Percentiles rank a stretch among this genome's conserved stretches.
phyloP scores from a whole-genome alignment of 2,329 filamentous ascomycete species.

The Rhynchosporium secalis region DNA sequence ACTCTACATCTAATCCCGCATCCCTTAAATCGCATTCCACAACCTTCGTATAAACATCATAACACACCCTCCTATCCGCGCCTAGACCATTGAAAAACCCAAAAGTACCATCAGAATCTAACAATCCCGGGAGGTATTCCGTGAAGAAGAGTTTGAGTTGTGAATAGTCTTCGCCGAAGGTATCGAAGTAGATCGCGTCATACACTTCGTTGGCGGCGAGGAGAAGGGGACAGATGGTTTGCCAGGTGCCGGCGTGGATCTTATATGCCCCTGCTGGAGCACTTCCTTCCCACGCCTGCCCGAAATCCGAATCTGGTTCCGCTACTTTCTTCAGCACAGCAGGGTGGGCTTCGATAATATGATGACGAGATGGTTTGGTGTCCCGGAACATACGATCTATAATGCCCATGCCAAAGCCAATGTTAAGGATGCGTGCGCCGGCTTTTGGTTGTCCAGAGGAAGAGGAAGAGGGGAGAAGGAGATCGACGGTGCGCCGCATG shows the following conservation, averaged over 20 bases:
- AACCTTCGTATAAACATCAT: conserved; percentile 93
- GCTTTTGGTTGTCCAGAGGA: conserved; percentile 47
- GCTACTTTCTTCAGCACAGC: conserved; percentile 68
- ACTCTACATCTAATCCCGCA: conserved; percentile 85
- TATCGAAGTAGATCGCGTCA: conserved; percentile 95
- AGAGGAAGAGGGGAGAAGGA: conserved; percentile 61
- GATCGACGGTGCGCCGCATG: conserved; percentile 74
- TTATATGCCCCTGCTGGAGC: conserved; percentile 60
- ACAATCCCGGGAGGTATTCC: conserved; percentile 78
- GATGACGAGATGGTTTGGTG: conserved; percentile 67
- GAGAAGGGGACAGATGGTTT: conserved; percentile 71
- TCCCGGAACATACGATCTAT: conserved; percentile 75
- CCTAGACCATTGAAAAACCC: conserved; percentile 91
- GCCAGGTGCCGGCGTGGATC: conserved; percentile 76
- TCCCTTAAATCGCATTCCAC: conserved; percentile 89
- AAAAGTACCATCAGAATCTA: conserved; percentile 73
- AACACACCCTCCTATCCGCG: conserved; percentile 87
- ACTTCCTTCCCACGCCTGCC: conserved; percentile 53
- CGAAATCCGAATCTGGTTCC: conserved; percentile 46
- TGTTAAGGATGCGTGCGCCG: conserved; percentile 74
- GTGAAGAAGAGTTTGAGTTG: conserved; percentile 85
- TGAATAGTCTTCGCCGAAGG: conserved; percentile 90
- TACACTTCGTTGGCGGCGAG: conserved; percentile 69
- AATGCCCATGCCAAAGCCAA: conserved; percentile 91
- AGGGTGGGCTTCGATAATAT: conserved; percentile 85